These are phyloP conservation scores for Chlamydomonas sp. DNA, from an alignment of 139 green algal species.

Conservation along the genomic window DNA sequence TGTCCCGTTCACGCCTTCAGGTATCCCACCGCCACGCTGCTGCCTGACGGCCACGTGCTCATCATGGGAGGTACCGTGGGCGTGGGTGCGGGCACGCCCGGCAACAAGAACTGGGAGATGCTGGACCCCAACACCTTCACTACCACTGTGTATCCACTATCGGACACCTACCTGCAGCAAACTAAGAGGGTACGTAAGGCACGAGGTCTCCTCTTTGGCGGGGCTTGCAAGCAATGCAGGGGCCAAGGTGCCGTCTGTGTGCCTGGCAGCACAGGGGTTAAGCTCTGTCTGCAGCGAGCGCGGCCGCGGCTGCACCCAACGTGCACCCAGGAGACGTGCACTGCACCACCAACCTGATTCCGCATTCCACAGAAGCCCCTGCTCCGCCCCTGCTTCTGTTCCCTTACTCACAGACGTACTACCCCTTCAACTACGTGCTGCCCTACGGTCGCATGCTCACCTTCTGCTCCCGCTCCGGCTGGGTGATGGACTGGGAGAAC, in stretches of 20 bases:
- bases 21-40: conserved; percentile 37
- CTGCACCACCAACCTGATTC: background rate
- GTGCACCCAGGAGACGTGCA: background rate
- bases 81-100: conserved; percentile 26
- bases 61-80: conserved; percentile 43
- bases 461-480: conserved; percentile 31
- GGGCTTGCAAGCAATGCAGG: background rate
- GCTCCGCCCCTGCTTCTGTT: too few relatives aligned
- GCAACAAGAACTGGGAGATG: conserved; percentile 41
- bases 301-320: too few relatives aligned
- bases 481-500: conserved; percentile 10
- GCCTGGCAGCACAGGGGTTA: too few relatives aligned
- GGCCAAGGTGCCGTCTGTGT: too few relatives aligned
- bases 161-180: conserved; percentile 5
- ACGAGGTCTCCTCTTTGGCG: background rate
- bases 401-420: conserved; percentile 14
- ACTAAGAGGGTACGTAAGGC: background rate
- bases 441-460: conserved; percentile 33
- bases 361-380: too few relatives aligned
- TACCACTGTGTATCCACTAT: background rate
- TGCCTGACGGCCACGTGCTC: conserved; percentile 32
- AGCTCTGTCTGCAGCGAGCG: too few relatives aligned
- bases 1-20: background rate
- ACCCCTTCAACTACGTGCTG: conserved; percentile 45
- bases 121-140: conserved; percentile 6